These are phyloP conservation scores for Cercis canadensis DNA, from an alignment of 306 rosid species.

Conservation along the genomic window DNA sequence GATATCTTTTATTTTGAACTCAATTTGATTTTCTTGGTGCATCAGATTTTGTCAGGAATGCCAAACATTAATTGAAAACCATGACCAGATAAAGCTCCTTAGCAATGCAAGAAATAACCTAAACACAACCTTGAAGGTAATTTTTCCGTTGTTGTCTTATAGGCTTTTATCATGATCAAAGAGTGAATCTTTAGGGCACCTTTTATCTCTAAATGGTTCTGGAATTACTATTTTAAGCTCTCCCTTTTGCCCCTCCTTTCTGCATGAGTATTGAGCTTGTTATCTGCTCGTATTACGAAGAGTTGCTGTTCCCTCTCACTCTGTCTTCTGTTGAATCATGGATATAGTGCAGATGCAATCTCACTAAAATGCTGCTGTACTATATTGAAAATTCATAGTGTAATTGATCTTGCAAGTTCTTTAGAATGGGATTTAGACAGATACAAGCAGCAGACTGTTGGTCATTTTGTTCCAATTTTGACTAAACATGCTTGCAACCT, in stretches of 20 bases:
- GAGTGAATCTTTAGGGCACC: slow-evolving; percentile 3
- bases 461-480: slow-evolving; percentile 29
- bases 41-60: slow-evolving; percentile 91
- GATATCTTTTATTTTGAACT: slow-evolving; percentile 37
- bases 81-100: slow-evolving; percentile 97
- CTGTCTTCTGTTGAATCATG: slow-evolving; percentile 26
- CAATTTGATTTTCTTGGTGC: slow-evolving; percentile 42
- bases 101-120: slow-evolving; percentile 97
- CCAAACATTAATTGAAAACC: slow-evolving; percentile 93
- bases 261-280: slow-evolving; percentile 15
- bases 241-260: slow-evolving; percentile 18
- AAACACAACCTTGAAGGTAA: slow-evolving; percentile 91
- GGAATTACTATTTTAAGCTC: slow-evolving; percentile 28
- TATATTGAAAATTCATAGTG: slow-evolving; percentile 23
- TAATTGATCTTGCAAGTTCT: slow-evolving; percentile 19
- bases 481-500: slow-evolving; percentile 22
- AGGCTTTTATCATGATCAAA: slow-evolving; percentile 5
- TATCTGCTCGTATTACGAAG: slow-evolving; percentile 19
- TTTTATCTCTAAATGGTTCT: background rate
- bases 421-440: slow-evolving; percentile 31
- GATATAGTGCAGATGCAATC: slow-evolving; percentile 28
- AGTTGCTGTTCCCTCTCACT: slow-evolving; percentile 4
- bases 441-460: background rate
- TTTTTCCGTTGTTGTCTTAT: slow-evolving; percentile 32
- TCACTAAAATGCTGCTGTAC: slow-evolving; percentile 14